These are phyloP conservation scores for Myxozyma lipomycoides DNA, from an alignment of 805 yeast species.

Conservation along the genomic window DNA sequence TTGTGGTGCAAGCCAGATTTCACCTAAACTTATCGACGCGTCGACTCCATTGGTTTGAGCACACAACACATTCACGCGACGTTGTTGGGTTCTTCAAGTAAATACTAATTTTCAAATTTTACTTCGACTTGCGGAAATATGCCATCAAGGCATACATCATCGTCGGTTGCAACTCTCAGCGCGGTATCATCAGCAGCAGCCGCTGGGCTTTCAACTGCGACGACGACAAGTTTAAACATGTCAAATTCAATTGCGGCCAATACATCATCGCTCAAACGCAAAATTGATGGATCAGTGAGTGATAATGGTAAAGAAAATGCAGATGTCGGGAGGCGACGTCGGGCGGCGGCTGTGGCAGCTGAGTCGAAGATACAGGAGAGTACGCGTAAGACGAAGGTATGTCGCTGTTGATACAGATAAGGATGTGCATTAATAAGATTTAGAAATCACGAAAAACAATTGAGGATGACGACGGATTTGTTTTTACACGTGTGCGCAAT, in stretches of 20 bases:
- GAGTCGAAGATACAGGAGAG: constrained; percentile 25
- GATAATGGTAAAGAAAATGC: constrained; percentile 5
- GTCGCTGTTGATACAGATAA: neutral
- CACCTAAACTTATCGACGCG: too few relatives aligned
- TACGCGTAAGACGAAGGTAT: constrained; percentile 11
- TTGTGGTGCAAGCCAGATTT: too few relatives aligned
- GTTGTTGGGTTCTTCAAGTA: too few relatives aligned
- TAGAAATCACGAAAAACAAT: constrained; percentile 2
- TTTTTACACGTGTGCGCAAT: constrained; percentile 33
- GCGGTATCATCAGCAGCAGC: too few relatives aligned
- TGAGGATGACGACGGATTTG: constrained; percentile 39
- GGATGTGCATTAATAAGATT: neutral
- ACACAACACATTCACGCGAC: too few relatives aligned
- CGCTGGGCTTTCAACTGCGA: too few relatives aligned
- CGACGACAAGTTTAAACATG: neutral
- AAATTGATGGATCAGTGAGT: neutral
- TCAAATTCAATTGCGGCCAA: neutral
- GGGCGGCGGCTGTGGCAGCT: constrained; percentile 28
- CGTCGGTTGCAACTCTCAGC: neutral
- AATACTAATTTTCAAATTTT: too few relatives aligned
- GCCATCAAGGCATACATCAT: constrained; percentile 7
- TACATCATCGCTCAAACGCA: constrained; percentile 2
- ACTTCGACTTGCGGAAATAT: too few relatives aligned
- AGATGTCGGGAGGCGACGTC: constrained; percentile 3
- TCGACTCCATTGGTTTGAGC: too few relatives aligned